Conservation (phyloP, 495 filamentous ascomycete species). For the Xylaria scruposa region DNA sequence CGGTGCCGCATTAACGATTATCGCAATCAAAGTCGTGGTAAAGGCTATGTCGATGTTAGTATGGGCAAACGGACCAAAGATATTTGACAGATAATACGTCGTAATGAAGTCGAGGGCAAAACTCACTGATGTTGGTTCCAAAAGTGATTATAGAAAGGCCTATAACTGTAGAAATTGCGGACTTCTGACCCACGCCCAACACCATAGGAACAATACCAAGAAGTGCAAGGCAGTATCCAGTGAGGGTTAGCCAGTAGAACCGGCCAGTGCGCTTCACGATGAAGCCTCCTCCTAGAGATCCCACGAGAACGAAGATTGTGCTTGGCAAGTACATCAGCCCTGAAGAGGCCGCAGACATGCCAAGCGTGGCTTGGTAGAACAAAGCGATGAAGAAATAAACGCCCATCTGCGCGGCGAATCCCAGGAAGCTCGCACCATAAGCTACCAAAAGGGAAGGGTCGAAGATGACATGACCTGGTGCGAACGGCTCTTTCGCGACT, state of each 20-base stretch:
- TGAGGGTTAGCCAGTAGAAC: slow-evolving; percentile 77
- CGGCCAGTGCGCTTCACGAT: slow-evolving; percentile 78
- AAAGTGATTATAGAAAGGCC: slow-evolving; percentile 53
- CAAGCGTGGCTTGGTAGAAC: slow-evolving; percentile 78
- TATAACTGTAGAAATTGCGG: slow-evolving; percentile 53
- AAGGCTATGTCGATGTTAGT: slow-evolving; percentile 56
- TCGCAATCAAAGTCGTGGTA: slow-evolving; percentile 68
- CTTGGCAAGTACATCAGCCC: slow-evolving; percentile 72
- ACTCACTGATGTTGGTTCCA: slow-evolving; percentile 35
- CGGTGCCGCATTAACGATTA: slow-evolving; percentile 71
- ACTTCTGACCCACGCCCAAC: slow-evolving; percentile 63
- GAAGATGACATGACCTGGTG: slow-evolving; percentile 78
- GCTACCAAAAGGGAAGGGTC: slow-evolving; percentile 69
- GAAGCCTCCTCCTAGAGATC: slow-evolving; percentile 72
- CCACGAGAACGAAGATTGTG: slow-evolving; percentile 67
- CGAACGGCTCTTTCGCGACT: slow-evolving; percentile 78
- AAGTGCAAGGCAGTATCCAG: slow-evolving; percentile 59
- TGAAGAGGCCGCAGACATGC: slow-evolving; percentile 67
- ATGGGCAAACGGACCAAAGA: neutral
- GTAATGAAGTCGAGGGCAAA: neutral
- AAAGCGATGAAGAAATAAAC: slow-evolving; percentile 78
- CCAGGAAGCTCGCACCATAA: slow-evolving; percentile 80
- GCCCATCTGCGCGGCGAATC: slow-evolving; percentile 69
- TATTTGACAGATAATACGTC: neutral
- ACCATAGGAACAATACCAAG: slow-evolving; percentile 62